These are phyloP conservation scores for Cryptococcus amylolentus DNA, from an alignment of 1,284 basidiomycete species.

Conservation along the genomic window DNA sequence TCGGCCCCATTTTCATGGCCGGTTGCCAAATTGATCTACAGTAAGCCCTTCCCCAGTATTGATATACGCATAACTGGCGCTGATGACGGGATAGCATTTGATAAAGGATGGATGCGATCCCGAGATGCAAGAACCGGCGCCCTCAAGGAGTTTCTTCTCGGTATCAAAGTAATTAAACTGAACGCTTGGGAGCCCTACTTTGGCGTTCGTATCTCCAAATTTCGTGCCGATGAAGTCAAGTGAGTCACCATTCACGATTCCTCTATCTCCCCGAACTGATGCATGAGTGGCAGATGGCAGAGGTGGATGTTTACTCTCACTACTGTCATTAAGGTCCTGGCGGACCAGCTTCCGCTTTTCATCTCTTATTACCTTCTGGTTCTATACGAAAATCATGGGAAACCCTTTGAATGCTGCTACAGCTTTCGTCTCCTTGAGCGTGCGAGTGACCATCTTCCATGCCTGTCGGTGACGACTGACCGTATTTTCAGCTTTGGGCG, in stretches of 20 bases:
- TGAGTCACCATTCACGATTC: neutral
- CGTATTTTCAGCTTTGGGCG: conserved; percentile 22
- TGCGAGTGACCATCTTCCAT: conserved; percentile 19
- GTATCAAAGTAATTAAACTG: conserved; percentile 50
- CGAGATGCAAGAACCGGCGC: conserved; percentile 42
- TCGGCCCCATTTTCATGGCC: conserved; percentile 28
- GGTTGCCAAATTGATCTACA: conserved; percentile 37
- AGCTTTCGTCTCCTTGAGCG: conserved; percentile 43
- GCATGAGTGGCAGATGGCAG: conserved; percentile 30
- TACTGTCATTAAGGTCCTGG: conserved; percentile 46
- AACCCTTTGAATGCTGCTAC: conserved; percentile 36
- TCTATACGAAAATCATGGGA: conserved; percentile 43
- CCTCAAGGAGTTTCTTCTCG: conserved; percentile 43
- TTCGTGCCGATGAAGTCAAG: conserved; percentile 39
- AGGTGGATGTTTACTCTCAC: conserved; percentile 47
- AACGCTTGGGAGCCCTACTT: conserved; percentile 47
- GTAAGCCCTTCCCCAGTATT: conserved; percentile 17
- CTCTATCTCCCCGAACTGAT: neutral
- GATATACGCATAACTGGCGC: neutral
- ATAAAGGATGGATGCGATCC: conserved; percentile 34
- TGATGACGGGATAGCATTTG: conserved; percentile 32
- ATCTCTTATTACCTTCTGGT: conserved; percentile 39
- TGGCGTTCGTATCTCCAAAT: conserved; percentile 20
- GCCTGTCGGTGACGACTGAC: neutral
- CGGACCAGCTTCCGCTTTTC: conserved; percentile 37